Conservation (phyloP, 257 asterid genomes). For the Linderniella brevidens region DNA sequence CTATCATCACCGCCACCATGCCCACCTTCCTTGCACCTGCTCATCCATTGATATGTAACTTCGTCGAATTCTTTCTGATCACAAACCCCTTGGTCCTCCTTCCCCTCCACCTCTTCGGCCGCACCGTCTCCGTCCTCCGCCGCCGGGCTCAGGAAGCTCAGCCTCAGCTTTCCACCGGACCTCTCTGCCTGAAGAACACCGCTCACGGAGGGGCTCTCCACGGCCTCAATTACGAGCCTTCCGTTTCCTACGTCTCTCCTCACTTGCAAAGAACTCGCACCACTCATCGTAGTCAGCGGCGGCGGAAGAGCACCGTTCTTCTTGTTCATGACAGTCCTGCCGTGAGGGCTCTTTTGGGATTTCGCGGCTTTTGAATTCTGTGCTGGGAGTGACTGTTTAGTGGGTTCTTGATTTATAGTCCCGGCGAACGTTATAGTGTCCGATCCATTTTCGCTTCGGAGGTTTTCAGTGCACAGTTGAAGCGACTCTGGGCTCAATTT, state of each 20-base stretch:
- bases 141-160: constrained; percentile 12
- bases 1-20: no score
- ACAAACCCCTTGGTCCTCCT: constrained; percentile 4
- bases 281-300: constrained; percentile 35
- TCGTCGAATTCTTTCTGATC: no score
- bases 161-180: constrained; percentile 36
- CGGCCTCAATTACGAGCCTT: constrained; percentile 26
- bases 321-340: neutral
- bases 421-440: constrained; percentile 11
- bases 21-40: no score
- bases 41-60: no score
- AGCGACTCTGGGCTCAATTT: constrained; percentile 17
- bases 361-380: constrained; percentile 1
- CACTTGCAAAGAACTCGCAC: constrained; percentile 21
- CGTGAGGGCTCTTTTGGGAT: neutral
- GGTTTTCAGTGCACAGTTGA: constrained; percentile 38
- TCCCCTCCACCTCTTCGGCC: constrained; percentile 8
- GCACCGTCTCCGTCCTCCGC: neutral
- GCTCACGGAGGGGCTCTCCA: constrained; percentile 13
- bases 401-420: neutral
- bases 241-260: constrained; percentile 28
- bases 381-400: neutral
- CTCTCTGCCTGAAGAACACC: constrained; percentile 29
- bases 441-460: constrained; percentile 41
- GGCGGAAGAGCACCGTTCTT: constrained; percentile 26